Conservation (phyloP, 2,329 filamentous ascomycete species). For the Escovopsis sp. region DNA sequence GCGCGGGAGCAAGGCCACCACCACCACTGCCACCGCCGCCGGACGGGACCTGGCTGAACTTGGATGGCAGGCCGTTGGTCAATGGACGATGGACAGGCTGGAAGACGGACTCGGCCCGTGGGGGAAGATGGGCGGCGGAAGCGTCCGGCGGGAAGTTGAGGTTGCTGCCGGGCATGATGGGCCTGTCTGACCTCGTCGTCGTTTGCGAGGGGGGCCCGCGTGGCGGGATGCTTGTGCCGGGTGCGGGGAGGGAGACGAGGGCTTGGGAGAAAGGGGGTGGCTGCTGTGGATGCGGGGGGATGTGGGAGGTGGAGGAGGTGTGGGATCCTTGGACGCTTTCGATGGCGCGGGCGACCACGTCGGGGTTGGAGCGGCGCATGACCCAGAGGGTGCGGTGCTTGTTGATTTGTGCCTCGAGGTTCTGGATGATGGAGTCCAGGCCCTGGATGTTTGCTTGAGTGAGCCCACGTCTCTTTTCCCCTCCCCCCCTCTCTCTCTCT, state of each 20-base stretch:
- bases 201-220: too few species aligned
- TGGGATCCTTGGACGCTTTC: constrained; percentile 15
- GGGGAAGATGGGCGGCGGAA: constrained; percentile 7
- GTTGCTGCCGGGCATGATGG: too few species aligned
- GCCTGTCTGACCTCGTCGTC: too few species aligned
- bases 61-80: constrained; percentile 11
- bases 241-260: constrained; percentile 8
- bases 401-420: constrained; percentile 22
- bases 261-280: constrained; percentile 8
- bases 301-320: too few species aligned
- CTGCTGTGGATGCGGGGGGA: constrained; percentile 13
- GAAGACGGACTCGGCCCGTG: constrained; percentile 10
- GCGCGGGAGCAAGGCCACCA: constrained; percentile 13
- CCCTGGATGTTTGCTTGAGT: constrained; percentile 9
- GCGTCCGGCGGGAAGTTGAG: too few species aligned
- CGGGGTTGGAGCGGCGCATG: constrained; percentile 18
- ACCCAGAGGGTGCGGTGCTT: constrained; percentile 20
- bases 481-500: too few species aligned
- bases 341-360: constrained; percentile 16
- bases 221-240: too few species aligned
- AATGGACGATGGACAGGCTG: constrained; percentile 10
- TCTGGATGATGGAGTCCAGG: constrained; percentile 17
- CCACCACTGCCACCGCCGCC: too few species aligned
- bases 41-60: constrained; percentile 16
- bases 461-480: too few species aligned